Evolutionary conservation across 768 basidiomycete species (phyloP).

Genomic region (Russula virescens): DNA sequence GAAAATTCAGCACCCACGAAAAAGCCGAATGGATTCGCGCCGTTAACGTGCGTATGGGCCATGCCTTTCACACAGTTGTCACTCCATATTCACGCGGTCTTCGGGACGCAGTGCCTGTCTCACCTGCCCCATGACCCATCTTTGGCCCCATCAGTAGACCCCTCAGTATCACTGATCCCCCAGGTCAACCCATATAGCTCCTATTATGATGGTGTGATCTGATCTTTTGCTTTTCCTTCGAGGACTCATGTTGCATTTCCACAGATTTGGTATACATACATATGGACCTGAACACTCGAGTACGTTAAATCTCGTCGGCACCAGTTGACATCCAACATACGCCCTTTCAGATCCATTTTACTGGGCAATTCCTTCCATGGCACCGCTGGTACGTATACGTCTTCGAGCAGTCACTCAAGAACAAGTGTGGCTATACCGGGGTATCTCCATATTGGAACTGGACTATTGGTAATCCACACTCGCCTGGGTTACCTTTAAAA

Average conservation of each 20-base stretch:
- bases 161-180: slow-evolving; percentile 15
- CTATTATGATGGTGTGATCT: slow-evolving; percentile 21
- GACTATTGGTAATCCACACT: slow-evolving; percentile 23
- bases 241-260: neutral
- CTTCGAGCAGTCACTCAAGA: slow-evolving; percentile 25
- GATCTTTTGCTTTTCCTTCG: neutral
- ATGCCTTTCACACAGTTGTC: neutral
- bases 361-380: slow-evolving; percentile 29
- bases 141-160: slow-evolving; percentile 10
- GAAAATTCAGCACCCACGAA: slow-evolving; percentile 18
- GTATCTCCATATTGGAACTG: slow-evolving; percentile 31
- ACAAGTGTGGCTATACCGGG: slow-evolving; percentile 27
- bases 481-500: no score
- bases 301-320: neutral
- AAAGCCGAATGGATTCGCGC: slow-evolving; percentile 27
- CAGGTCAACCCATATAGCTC: slow-evolving; percentile 20
- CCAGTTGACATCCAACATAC: neutral
- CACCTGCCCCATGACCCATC: slow-evolving; percentile 21
- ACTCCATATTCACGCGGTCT: neutral
- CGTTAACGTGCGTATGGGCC: slow-evolving; percentile 24
- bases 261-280: slow-evolving; percentile 27
- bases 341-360: slow-evolving; percentile 25
- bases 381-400: slow-evolving; percentile 28
- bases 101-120: slow-evolving; percentile 18
- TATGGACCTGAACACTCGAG: slow-evolving; percentile 29